phyloP scores from a whole-genome alignment of 2,329 filamentous ascomycete species.

The Cladosporium sp. region DNA sequence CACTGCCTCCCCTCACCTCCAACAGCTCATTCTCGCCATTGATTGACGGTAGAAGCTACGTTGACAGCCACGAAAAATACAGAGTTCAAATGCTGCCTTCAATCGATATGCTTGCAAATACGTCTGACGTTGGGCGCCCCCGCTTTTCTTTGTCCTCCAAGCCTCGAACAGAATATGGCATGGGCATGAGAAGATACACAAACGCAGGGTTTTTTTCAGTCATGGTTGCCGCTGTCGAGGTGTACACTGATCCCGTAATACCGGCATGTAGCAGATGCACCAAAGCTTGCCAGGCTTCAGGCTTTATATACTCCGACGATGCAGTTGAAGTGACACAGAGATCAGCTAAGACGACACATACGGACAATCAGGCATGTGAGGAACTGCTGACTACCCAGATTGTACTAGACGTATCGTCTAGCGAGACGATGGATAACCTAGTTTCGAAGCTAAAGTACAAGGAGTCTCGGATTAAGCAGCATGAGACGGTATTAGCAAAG shows the following conservation, averaged over 20 bases:
- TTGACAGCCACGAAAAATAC: too few species aligned
- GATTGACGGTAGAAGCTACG: too few species aligned
- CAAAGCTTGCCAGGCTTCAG: conserved; percentile 37
- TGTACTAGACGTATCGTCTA: too few species aligned
- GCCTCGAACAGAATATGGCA: too few species aligned
- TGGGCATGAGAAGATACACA: not conserved
- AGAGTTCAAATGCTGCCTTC: too few species aligned
- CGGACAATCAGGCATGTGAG: too few species aligned
- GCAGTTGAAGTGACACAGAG: conserved; percentile 2
- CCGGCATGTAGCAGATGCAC: conserved; percentile 41
- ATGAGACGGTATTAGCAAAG: conserved; percentile 21
- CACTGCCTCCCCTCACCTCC: not conserved
- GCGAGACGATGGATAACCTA: conserved; percentile 10
- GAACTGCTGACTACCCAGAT: too few species aligned
- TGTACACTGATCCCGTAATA: conserved; percentile 41
- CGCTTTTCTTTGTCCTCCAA: too few species aligned
- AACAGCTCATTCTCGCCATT: not conserved
- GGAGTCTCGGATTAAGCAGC: conserved; percentile 25
- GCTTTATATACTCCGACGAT: conserved; percentile 36
- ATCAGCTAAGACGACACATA: not conserved
- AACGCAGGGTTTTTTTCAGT: not conserved
- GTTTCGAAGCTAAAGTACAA: conserved; percentile 22
- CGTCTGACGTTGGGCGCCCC: too few species aligned
- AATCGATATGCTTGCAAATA: too few species aligned
- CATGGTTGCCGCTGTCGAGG: conserved; percentile 42